Evolutionary conservation across 345 rosid genomes (phyloP).

Genomic region (Arabidopsis thaliana): DNA sequence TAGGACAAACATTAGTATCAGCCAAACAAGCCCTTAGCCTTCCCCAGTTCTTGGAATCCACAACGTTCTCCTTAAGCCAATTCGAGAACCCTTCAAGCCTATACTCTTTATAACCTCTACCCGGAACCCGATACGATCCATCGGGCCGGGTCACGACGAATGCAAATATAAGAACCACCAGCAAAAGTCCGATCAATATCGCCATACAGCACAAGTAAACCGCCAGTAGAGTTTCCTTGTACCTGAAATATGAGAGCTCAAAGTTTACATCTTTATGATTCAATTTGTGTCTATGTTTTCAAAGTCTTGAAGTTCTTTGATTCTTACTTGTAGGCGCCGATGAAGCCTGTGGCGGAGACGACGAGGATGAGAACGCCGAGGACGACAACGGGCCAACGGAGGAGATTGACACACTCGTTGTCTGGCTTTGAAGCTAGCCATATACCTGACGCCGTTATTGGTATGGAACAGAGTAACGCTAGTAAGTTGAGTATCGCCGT

Average conservation of each 20-base stretch:
- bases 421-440: slow-evolving; percentile 90
- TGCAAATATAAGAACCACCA: slow-evolving; percentile 73
- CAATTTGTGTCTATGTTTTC: slow-evolving; percentile 3
- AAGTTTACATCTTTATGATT: slow-evolving; percentile 9
- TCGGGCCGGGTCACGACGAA: slow-evolving; percentile 81
- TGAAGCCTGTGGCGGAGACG: slow-evolving; percentile 84
- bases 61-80: slow-evolving; percentile 76
- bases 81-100: slow-evolving; percentile 68
- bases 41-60: slow-evolving; percentile 64
- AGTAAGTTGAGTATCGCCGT: slow-evolving; percentile 83
- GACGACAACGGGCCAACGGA: slow-evolving; percentile 86
- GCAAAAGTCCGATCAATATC: slow-evolving; percentile 70
- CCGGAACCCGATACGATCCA: slow-evolving; percentile 70
- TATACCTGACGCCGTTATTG: slow-evolving; percentile 82
- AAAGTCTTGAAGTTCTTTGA: neutral
- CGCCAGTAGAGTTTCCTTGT: slow-evolving; percentile 81
- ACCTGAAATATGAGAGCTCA: slow-evolving; percentile 34
- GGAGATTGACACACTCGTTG: slow-evolving; percentile 72
- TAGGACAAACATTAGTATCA: slow-evolving; percentile 69
- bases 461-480: slow-evolving; percentile 86
- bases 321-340: slow-evolving; percentile 75
- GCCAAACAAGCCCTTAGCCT: slow-evolving; percentile 73
- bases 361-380: slow-evolving; percentile 81
- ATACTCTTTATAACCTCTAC: slow-evolving; percentile 70
- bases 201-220: slow-evolving; percentile 92